phyloP scores from a whole-genome alignment of 768 basidiomycete species.

The Kwoniella botswanensis region DNA sequence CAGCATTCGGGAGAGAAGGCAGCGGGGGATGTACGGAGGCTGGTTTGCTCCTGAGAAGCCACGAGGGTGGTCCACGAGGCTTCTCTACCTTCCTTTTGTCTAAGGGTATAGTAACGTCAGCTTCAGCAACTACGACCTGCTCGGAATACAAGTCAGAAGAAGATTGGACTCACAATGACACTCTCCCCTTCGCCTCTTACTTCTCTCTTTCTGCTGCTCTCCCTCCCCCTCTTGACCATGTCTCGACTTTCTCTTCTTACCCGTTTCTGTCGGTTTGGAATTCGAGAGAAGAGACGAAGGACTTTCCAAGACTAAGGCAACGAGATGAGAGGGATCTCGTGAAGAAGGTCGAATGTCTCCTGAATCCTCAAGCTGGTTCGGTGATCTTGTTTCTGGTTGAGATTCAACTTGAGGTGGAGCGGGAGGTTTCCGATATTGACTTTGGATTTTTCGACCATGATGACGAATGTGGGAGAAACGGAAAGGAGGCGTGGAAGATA shows the following conservation, averaged over 20 bases:
- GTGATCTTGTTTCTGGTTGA: too few species aligned
- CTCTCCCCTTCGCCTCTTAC: constrained; percentile 9
- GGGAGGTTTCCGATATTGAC: too few species aligned
- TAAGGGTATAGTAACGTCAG: neutral
- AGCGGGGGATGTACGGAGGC: neutral
- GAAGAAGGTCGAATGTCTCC: too few species aligned
- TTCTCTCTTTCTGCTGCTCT: constrained; percentile 1
- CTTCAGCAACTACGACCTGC: too few species aligned
- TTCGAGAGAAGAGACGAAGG: neutral
- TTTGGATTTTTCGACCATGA: too few species aligned
- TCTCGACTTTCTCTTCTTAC: constrained; percentile 7
- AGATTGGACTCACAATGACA: constrained; percentile 4
- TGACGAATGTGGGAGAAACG: too few species aligned
- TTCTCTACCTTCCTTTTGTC: constrained; percentile 5
- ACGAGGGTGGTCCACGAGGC: constrained; percentile 2
- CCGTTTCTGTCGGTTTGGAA: neutral
- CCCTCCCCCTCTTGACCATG: neutral
- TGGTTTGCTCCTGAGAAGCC: neutral
- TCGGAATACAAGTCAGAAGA: too few species aligned
- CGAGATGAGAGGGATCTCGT: neutral
- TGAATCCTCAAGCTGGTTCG: too few species aligned
- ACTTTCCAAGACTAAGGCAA: neutral
- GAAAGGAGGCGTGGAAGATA: neutral
- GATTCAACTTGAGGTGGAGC: too few species aligned
- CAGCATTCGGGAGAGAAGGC: neutral